Evolutionary conservation across 2,329 filamentous ascomycete genomes (phyloP), one percentile per base, ranked within the genome.

Genomic region (Trichophyton verrucosum): DNA sequence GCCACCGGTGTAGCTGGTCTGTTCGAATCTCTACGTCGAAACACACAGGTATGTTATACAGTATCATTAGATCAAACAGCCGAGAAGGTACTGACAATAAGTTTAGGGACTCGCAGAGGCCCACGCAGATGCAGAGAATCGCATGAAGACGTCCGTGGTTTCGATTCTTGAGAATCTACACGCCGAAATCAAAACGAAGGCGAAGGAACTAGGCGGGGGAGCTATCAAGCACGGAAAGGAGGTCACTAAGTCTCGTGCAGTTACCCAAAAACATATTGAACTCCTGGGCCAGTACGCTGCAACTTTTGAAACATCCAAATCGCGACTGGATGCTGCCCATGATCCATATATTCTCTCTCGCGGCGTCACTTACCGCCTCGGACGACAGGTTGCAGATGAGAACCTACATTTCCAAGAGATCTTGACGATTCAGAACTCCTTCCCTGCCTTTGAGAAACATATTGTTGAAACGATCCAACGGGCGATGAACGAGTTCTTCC

Each of bases 391-490:
- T 40, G 79, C 89, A 55, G 90, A 96, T 71, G 94, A 99, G 78
- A 99, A 99, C 80, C 95, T 91, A 78, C 92, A 95, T 76, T 85
- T 87, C 65, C 89, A 95, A 71, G 94, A 99, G 71, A 82, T 97
- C 61, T 82, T 99, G 64, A 82, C 86, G 8, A 88, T 96, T n/a
- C 94, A 99, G 76, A 86, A 87, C 76, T 89, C 89, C 72, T 96
- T 97, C 72, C 80, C 86, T 61, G 80, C 85, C 42, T 99, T 97
- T 67, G 94, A 99, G 75, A 81, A 85, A 0, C 91, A 97, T 72
- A 79, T 97, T 60, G 76, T 99, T 60, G 81, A 87, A 70, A 88
- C 89, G 7, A 76, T 97, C 59, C 92, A 97, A 75, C 82, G 86
- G 68, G 87, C 87, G 58, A 81, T 97, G 76, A 85, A 86, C 65